Evolutionary conservation across 495 filamentous ascomycete genomes (phyloP).

Genomic region (Eremomyces bilateralis): DNA sequence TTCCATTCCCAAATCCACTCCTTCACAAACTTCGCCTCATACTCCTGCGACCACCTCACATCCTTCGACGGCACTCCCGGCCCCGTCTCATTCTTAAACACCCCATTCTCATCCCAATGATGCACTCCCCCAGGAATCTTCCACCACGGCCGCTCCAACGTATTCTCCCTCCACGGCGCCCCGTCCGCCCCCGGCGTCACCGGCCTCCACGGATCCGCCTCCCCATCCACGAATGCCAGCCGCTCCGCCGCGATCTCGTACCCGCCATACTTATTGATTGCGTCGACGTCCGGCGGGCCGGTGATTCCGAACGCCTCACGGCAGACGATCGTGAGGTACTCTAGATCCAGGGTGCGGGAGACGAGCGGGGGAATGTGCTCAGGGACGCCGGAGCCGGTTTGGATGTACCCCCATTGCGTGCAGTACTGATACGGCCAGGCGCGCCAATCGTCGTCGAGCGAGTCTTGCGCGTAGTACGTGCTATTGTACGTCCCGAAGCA

Average conservation of each 20-base stretch:
- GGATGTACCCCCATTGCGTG: conserved; percentile 40
- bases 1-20: conserved; percentile 43
- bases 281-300: conserved; percentile 27
- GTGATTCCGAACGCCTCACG: conserved; percentile 39
- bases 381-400: conserved; percentile 42
- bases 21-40: conserved; percentile 36
- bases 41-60: conserved; percentile 30
- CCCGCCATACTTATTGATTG: conserved; percentile 50
- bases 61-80: conserved; percentile 28
- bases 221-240: conserved; percentile 44
- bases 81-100: conserved; percentile 36
- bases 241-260: conserved; percentile 39
- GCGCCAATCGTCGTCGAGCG: conserved; percentile 27
- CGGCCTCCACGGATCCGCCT: conserved; percentile 47
- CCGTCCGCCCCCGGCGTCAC: conserved; percentile 37
- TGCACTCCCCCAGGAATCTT: conserved; percentile 41
- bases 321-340: conserved; percentile 33
- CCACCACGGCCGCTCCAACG: conserved; percentile 35
- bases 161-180: conserved; percentile 25
- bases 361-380: conserved; percentile 34
- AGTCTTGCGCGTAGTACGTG: conserved; percentile 28
- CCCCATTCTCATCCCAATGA: conserved; percentile 51
- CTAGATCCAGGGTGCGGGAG: conserved; percentile 36
- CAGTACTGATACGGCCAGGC: conserved; percentile 39
- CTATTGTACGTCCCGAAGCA: conserved; percentile 32